phyloP scores from a whole-genome alignment of 495 filamentous ascomycete species.

The Staphylotrichum tortipilum region DNA sequence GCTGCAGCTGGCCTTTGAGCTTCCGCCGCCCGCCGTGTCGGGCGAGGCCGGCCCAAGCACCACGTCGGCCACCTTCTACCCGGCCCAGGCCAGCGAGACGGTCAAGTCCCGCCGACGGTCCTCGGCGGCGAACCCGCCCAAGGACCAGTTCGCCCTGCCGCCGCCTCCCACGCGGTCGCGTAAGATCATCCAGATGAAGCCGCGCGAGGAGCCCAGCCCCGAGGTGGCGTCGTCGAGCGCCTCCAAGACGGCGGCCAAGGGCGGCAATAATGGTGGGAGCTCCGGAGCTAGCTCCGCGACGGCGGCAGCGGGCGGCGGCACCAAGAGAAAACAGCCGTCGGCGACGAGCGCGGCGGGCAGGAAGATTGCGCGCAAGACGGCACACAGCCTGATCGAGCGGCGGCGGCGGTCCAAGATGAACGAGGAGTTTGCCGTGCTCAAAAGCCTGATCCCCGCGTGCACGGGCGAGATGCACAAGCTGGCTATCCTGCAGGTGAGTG shows the following conservation, averaged over 20 bases:
- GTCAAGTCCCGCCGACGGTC: slow-evolving; percentile 52
- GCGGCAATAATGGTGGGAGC: no score
- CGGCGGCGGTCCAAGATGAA: slow-evolving; percentile 95
- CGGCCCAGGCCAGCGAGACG: slow-evolving; percentile 42
- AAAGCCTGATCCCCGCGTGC: slow-evolving; percentile 94
- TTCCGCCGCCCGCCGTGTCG: slow-evolving; percentile 75
- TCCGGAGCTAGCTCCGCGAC: slow-evolving; percentile 27
- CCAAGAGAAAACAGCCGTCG: slow-evolving; percentile 61
- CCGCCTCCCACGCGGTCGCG: slow-evolving; percentile 86
- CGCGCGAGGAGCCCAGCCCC: slow-evolving; percentile 36
- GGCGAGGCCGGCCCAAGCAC: slow-evolving; percentile 25
- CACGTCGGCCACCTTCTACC: slow-evolving; percentile 21
- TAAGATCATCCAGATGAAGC: slow-evolving; percentile 98
- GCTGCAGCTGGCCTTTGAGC: slow-evolving; percentile 52
- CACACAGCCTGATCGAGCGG: slow-evolving; percentile 90
- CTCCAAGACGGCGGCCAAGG: slow-evolving; percentile 9
- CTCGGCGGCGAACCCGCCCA: slow-evolving; percentile 39
- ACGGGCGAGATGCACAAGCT: slow-evolving; percentile 95
- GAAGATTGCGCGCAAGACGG: slow-evolving; percentile 93
- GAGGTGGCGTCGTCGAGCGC: slow-evolving; percentile 12
- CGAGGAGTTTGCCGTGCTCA: slow-evolving; percentile 89
- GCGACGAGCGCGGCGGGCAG: slow-evolving; percentile 72
- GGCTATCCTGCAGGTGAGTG: slow-evolving; percentile 77
- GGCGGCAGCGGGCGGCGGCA: slow-evolving; percentile 29
- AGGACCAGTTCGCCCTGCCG: slow-evolving; percentile 66